Evolutionary conservation across 495 filamentous ascomycete species (phyloP).

Genomic region (Trichoderma virens): DNA sequence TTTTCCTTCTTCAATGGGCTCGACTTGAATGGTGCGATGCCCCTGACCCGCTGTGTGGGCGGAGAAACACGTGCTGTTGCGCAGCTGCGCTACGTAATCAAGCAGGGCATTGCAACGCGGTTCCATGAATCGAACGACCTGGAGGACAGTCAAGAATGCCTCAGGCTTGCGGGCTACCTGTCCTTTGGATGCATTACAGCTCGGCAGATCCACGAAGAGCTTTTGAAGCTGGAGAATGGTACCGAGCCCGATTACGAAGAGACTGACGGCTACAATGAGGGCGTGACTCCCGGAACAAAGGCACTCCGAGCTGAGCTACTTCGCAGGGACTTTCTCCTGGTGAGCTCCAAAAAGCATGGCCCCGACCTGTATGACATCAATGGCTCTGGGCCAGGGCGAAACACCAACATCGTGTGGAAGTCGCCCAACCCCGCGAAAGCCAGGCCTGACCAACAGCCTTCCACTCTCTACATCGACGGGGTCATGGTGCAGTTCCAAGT

Average conservation of each 20-base stretch:
- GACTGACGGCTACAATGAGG: slow-evolving; percentile 48
- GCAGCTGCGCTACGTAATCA: slow-evolving; percentile 50
- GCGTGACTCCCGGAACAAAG: slow-evolving; percentile 61
- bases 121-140: slow-evolving; percentile 64
- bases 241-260: slow-evolving; percentile 27
- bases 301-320: slow-evolving; percentile 61
- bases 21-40: background rate
- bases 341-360: slow-evolving; percentile 58
- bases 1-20: slow-evolving; percentile 29
- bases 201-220: slow-evolving; percentile 54
- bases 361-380: slow-evolving; percentile 48
- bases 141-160: slow-evolving; percentile 58
- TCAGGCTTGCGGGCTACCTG: slow-evolving; percentile 62
- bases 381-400: slow-evolving; percentile 47
- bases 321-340: slow-evolving; percentile 70
- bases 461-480: slow-evolving; percentile 24
- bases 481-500: slow-evolving; percentile 45
- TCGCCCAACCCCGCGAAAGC: slow-evolving; percentile 16
- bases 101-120: slow-evolving; percentile 43
- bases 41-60: no score
- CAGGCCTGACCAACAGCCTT: slow-evolving; percentile 23
- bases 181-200: slow-evolving; percentile 61
- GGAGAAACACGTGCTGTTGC: slow-evolving; percentile 49
- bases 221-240: slow-evolving; percentile 56
- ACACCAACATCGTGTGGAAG: slow-evolving; percentile 23